Percentiles rank a stretch among this genome's conserved stretches.
phyloP scores from a whole-genome alignment of 106 monocot genomes.

The Amphibolis antarctica region DNA sequence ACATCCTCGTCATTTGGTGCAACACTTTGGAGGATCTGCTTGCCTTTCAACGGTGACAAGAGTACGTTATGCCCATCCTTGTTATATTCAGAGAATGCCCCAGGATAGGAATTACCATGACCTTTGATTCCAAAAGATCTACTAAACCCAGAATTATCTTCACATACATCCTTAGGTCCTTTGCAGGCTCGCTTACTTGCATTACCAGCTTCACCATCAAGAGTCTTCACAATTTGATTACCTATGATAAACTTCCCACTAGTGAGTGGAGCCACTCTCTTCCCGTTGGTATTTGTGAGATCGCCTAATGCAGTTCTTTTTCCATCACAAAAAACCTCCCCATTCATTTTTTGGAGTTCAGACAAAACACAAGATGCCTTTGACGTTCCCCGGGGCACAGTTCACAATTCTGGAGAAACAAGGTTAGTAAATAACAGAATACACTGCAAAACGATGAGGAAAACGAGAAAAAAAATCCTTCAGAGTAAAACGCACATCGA shows the following conservation, averaged over 20 bases:
- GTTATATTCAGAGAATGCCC: not conserved
- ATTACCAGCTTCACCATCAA: not conserved
- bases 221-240: not conserved
- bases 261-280: slow-evolving; percentile 7
- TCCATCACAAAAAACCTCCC: not conserved
- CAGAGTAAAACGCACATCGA: too few species aligned
- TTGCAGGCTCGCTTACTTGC: not conserved
- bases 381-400: too few species aligned
- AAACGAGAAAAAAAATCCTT: too few species aligned
- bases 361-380: too few species aligned
- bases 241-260: slow-evolving; percentile 6
- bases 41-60: not conserved
- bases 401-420: too few species aligned
- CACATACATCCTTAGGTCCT: not conserved
- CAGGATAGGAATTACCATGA: not conserved
- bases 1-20: not conserved
- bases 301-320: slow-evolving; percentile 7
- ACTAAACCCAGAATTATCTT: not conserved
- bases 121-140: not conserved
- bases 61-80: not conserved
- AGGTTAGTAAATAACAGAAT: too few species aligned
- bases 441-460: too few species aligned
- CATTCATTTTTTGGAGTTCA: not conserved
- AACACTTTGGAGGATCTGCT: not conserved
- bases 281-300: slow-evolving; percentile 12